A percentile compares a stretch with the other conserved stretches of the same genome.
Evolutionary conservation across 805 yeast genomes (phyloP).

Genomic region (Nematodospora valgi): DNA sequence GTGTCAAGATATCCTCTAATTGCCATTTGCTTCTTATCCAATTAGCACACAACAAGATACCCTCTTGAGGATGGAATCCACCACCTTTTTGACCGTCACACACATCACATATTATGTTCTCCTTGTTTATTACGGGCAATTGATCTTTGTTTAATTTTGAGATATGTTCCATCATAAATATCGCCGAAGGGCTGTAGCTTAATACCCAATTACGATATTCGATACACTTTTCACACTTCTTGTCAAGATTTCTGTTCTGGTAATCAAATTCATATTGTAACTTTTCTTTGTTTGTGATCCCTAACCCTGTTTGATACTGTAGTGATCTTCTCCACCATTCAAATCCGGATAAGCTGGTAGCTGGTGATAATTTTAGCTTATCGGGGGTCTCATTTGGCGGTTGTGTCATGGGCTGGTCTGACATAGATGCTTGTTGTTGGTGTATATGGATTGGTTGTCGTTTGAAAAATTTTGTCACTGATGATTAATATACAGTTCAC

Average conservation of each 20-base stretch:
- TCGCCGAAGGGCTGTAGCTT: constrained; percentile 76
- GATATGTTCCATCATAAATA: constrained; percentile 83
- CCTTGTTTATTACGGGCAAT: constrained; percentile 25
- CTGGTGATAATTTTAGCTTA: constrained; percentile 18
- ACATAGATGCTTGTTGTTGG: no score
- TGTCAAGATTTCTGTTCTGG: constrained; percentile 37
- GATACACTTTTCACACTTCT: constrained; percentile 67
- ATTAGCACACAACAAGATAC: constrained; percentile 85
- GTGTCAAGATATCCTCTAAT: constrained; percentile 86
- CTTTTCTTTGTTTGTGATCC: constrained; percentile 48
- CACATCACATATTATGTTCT: constrained; percentile 69
- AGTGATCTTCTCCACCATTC: constrained; percentile 81
- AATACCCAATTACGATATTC: constrained; percentile 79
- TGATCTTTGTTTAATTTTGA: constrained; percentile 55
- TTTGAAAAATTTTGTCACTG: no score
- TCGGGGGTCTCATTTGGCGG: background rate
- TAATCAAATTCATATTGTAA: constrained; percentile 57
- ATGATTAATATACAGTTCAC: no score
- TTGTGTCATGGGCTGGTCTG: no score
- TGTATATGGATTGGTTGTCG: no score
- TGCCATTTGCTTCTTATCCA: constrained; percentile 71
- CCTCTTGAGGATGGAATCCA: constrained; percentile 88
- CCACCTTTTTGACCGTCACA: constrained; percentile 85
- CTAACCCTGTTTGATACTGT: constrained; percentile 68
- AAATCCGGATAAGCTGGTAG: constrained; percentile 46